Conservation (phyloP, 108 stramenopile species). For the Chaetoceros tenuissimus region DNA sequence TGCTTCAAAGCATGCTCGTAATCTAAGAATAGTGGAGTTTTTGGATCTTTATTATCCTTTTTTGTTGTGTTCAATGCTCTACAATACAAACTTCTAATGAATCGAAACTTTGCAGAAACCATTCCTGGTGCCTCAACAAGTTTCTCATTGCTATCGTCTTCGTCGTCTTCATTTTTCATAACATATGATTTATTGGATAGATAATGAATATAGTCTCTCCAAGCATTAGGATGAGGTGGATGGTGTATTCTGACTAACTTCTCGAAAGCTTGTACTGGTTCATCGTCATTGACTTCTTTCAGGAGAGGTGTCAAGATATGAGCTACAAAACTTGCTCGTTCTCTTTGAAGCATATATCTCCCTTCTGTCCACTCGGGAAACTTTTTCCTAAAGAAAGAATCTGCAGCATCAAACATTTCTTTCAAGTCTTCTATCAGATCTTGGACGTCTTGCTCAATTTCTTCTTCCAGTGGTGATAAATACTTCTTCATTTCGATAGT, state of each 20-base stretch:
- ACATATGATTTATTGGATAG: conserved; percentile 14
- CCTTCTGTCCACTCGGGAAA: conserved; percentile 43
- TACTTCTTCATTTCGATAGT: background rate
- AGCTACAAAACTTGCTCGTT: conserved; percentile 49
- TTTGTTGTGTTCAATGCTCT: conserved; percentile 41
- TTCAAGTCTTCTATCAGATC: conserved; percentile 67
- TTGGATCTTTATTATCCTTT: conserved; percentile 17
- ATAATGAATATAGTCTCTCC: conserved; percentile 39
- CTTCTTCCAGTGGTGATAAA: conserved; percentile 12
- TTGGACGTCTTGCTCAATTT: conserved; percentile 45
- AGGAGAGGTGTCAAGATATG: conserved; percentile 39
- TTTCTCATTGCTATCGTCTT: conserved; percentile 4
- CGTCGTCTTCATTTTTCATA: conserved; percentile 11
- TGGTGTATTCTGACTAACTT: conserved; percentile 51
- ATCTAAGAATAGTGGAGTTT: conserved; percentile 13
- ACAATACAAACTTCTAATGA: conserved; percentile 52
- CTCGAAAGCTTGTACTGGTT: conserved; percentile 39
- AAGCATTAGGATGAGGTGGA: conserved; percentile 66
- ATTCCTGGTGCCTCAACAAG: conserved; percentile 9
- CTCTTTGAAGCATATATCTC: conserved; percentile 35
- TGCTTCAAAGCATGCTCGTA: conserved; percentile 40
- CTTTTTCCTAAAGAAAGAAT: conserved; percentile 42
- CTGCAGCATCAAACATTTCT: conserved; percentile 67
- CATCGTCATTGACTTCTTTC: conserved; percentile 1
- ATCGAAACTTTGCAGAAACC: conserved; percentile 37